Evolutionary conservation across 345 rosid species (phyloP).

Genomic region (Ceriops tagal): DNA sequence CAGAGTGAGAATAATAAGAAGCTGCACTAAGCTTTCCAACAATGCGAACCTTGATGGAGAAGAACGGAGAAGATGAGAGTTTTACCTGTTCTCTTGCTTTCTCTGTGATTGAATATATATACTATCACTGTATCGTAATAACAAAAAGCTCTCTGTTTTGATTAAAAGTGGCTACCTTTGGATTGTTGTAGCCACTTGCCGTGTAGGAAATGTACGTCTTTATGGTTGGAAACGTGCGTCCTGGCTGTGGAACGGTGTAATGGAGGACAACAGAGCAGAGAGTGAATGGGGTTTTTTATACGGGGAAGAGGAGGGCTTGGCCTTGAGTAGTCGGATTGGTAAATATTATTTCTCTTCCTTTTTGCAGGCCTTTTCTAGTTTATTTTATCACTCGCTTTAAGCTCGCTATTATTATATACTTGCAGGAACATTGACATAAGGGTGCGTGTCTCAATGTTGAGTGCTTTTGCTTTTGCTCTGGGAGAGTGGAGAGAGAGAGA

Average conservation of each 20-base stretch:
- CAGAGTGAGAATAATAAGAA: neutral
- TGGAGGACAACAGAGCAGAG: neutral
- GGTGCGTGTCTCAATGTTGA: no score
- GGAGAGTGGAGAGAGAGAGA: neutral
- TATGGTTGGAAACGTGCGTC: neutral
- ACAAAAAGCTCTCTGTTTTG: neutral
- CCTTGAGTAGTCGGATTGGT: no score
- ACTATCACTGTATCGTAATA: neutral
- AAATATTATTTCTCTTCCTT: no score
- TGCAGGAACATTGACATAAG: no score
- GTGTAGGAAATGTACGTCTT: constrained; percentile 11
- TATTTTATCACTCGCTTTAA: no score
- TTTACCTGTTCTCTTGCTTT: no score
- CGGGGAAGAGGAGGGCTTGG: neutral
- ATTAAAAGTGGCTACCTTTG: neutral
- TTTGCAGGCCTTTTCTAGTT: no score
- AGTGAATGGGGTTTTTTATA: neutral
- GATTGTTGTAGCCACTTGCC: constrained; percentile 9
- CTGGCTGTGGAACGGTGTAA: neutral
- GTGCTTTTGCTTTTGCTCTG: neutral
- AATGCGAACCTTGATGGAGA: neutral
- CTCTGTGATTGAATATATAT: no score
- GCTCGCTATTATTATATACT: no score
- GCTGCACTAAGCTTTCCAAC: constrained; percentile 2
- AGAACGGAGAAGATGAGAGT: no score